These are phyloP conservation scores for Sporothrix inflata DNA, from an alignment of 2,329 filamentous ascomycete species.

Conservation along the genomic window DNA sequence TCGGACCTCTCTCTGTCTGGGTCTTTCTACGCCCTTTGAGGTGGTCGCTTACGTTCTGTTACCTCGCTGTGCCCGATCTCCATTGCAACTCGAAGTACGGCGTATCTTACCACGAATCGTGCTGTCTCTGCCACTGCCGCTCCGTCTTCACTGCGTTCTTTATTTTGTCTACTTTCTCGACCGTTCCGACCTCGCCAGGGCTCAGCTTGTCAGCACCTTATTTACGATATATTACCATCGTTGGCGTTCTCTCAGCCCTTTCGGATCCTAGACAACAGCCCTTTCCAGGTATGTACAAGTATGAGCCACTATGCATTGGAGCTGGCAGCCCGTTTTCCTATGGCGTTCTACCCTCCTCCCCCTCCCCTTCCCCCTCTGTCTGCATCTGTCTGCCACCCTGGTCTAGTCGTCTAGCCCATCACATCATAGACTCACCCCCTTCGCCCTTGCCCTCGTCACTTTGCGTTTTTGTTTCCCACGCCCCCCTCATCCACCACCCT, in stretches of 20 bases:
- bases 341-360: neutral
- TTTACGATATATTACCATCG: constrained; percentile 4
- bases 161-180: neutral
- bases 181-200: neutral
- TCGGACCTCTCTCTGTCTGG: neutral
- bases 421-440: constrained; percentile 16
- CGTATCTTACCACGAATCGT: neutral
- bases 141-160: too few relatives aligned
- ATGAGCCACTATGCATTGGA: neutral
- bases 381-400: neutral
- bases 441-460: neutral
- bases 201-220: constrained; percentile 11
- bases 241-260: constrained; percentile 4
- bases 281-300: neutral
- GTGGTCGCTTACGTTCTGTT: neutral
- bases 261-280: neutral
- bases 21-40: neutral
- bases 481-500: neutral
- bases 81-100: neutral
- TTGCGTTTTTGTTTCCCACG: neutral
- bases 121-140: neutral
- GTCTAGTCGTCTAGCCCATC: neutral
- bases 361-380: neutral
- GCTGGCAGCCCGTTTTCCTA: neutral
- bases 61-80: neutral